Conservation (phyloP, 345 rosid species). For the Acer campestre region DNA sequence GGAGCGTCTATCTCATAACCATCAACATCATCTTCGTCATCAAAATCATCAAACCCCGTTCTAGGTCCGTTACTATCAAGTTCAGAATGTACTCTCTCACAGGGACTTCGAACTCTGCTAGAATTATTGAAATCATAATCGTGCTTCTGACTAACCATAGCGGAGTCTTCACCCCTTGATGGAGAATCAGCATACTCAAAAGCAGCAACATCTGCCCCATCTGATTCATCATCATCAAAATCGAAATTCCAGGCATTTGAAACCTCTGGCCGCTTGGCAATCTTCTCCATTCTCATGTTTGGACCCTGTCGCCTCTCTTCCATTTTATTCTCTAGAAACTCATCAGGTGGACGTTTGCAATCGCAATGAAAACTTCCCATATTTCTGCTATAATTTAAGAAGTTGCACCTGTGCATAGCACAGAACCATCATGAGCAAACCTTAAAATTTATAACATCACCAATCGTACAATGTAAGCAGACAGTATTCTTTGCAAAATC, state of each 20-base stretch:
- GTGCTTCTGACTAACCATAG: slow-evolving; percentile 23
- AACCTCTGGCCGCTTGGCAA: slow-evolving; percentile 53
- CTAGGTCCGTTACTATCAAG: slow-evolving; percentile 40
- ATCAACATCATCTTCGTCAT: slow-evolving; percentile 86
- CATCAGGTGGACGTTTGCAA: slow-evolving; percentile 93
- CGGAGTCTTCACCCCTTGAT: slow-evolving; percentile 35
- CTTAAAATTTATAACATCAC: not conserved
- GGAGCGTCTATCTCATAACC: slow-evolving; percentile 78
- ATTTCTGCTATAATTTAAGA: slow-evolving; percentile 94
- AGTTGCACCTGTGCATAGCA: slow-evolving; percentile 77
- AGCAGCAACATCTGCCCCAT: slow-evolving; percentile 95
- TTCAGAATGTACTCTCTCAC: slow-evolving; percentile 49
- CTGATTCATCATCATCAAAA: slow-evolving; percentile 97
- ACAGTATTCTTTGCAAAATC: not conserved
- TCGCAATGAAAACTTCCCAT: slow-evolving; percentile 94
- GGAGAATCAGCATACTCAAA: slow-evolving; percentile 83
- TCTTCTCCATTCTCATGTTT: slow-evolving; percentile 46
- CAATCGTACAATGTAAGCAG: slow-evolving; percentile 1
- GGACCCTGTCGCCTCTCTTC: slow-evolving; percentile 52
- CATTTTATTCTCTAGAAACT: slow-evolving; percentile 56
- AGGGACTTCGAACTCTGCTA: slow-evolving; percentile 28
- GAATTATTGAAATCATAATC: slow-evolving; percentile 37
- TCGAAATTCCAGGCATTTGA: slow-evolving; percentile 96
- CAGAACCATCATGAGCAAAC: slow-evolving; percentile 25
- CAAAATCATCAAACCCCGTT: slow-evolving; percentile 89